Evolutionary conservation across 108 stramenopile genomes (phyloP).

Genomic region (Mayamaea pseudoterrestris): DNA sequence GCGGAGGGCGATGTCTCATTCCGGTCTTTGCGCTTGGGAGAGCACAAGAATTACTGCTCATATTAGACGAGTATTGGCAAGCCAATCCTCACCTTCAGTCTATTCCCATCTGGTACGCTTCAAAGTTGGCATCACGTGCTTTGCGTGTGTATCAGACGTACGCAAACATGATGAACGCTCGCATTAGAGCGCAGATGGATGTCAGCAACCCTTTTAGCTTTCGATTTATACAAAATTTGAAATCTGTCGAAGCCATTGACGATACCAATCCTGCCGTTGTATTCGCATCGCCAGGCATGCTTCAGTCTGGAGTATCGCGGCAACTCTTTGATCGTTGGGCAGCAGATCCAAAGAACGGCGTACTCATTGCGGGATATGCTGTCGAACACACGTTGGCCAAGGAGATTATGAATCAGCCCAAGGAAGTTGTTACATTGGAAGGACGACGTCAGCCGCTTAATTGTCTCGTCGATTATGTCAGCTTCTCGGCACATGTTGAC

Average conservation of each 20-base stretch:
- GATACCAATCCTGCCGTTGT: slow-evolving; percentile 92
- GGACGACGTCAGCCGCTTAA: slow-evolving; percentile 84
- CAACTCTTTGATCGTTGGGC: slow-evolving; percentile 98
- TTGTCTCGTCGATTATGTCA: slow-evolving; percentile 90
- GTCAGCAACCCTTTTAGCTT: slow-evolving; percentile 91
- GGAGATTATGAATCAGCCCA: slow-evolving; percentile 87
- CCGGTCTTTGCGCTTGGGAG: slow-evolving; percentile 97
- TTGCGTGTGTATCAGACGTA: slow-evolving; percentile 97
- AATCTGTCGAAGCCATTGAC: slow-evolving; percentile 84
- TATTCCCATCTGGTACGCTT: slow-evolving; percentile 93
- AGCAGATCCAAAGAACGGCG: slow-evolving; percentile 88
- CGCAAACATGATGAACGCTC: slow-evolving; percentile 97
- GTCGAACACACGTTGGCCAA: slow-evolving; percentile 98
- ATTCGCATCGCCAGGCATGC: slow-evolving; percentile 97
- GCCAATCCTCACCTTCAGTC: slow-evolving; percentile 88
- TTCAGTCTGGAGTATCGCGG: slow-evolving; percentile 91
- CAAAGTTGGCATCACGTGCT: slow-evolving; percentile 83
- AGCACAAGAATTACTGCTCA: slow-evolving; percentile 94
- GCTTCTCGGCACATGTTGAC: slow-evolving; percentile 98
- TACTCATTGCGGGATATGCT: slow-evolving; percentile 96
- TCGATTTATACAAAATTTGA: slow-evolving; percentile 75
- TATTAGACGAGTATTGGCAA: slow-evolving; percentile 98
- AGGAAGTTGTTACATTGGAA: slow-evolving; percentile 91
- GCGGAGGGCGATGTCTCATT: slow-evolving; percentile 91
- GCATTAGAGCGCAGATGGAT: slow-evolving; percentile 89